Evolutionary conservation across 257 asterid species (phyloP), one percentile per base, ranked within the genome.

Genomic region (Solanum tarijense): DNA sequence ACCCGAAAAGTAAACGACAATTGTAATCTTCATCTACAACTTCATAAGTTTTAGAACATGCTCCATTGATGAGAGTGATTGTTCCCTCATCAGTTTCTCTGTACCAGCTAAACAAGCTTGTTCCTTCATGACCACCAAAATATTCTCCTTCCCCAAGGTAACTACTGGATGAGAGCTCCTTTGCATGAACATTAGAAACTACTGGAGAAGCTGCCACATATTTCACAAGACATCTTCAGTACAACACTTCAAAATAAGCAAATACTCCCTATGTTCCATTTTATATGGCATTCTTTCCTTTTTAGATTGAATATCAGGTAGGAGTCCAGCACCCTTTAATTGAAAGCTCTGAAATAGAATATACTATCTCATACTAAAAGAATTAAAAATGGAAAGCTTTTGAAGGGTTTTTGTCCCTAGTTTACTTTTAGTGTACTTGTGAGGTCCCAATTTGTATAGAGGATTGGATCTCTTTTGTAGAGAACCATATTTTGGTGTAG

Each of bases 101-200:
- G 85, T 95, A 94, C 99, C 99, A 97, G 94, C 98, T 94, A 91
- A 91, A 94, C 88, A 93, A 91, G 95, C 99, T 95, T 48, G 91
- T 91, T 92, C 99, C 99, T 93, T 96, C 98, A 38, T 93, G 86
- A 81, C 99, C 99, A 84, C 99, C 99, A 89, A 93, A 96, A 90
- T 97, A 97, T 83, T 92, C 93, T 86, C 98, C 99, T 90, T 93
- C 98, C 65, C 99, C 99, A 86, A 87, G 55, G 88, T 94, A 96
- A 75, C 93, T 91, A 91, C 92, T 92, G 75, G 92, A 87, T 65
- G 99, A 94, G 88, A 94, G 65, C 91, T 92, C 92, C 88, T 90
- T 91, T 89, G 91, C 92, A 5, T 79, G 89, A 89, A 97, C 98
- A 90, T 90, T 91, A 82, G 94, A 91, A 89, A 94, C 98, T 58